These are phyloP conservation scores for Amanita pallidorosea DNA, from an alignment of 768 basidiomycete genomes.

Conservation along the genomic window DNA sequence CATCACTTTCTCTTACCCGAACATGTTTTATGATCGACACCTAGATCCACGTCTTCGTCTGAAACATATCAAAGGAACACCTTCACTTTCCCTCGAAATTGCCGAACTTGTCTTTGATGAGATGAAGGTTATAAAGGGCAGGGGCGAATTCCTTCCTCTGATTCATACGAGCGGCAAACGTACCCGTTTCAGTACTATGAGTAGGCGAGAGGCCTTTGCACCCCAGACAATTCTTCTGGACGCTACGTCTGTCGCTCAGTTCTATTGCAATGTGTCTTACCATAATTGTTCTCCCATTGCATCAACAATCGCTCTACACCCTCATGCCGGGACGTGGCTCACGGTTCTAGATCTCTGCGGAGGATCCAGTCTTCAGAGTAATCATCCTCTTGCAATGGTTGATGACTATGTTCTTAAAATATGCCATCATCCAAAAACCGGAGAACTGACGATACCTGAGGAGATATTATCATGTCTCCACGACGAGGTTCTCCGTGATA, in stretches of 20 bases:
- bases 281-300: no score
- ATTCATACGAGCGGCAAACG: background rate
- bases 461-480: background rate
- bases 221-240: background rate
- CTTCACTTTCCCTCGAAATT: no score
- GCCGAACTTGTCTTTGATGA: no score
- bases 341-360: background rate
- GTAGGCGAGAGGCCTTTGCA: background rate
- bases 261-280: background rate
- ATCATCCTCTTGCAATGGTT: background rate
- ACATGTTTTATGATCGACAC: no score
- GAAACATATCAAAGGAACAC: no score
- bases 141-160: background rate
- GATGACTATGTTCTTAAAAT: background rate
- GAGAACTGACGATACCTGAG: background rate
- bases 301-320: no score
- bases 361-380: background rate
- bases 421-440: background rate
- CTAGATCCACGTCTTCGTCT: no score
- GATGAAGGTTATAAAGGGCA: no score
- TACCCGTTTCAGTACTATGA: background rate
- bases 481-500: background rate
- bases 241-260: background rate
- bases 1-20: no score
- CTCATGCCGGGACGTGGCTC: background rate